Percentiles rank a stretch among this genome's conserved stretches.
phyloP scores from a whole-genome alignment of 176 grass and related monocot genomes.

The Eragrostis nindensis region DNA sequence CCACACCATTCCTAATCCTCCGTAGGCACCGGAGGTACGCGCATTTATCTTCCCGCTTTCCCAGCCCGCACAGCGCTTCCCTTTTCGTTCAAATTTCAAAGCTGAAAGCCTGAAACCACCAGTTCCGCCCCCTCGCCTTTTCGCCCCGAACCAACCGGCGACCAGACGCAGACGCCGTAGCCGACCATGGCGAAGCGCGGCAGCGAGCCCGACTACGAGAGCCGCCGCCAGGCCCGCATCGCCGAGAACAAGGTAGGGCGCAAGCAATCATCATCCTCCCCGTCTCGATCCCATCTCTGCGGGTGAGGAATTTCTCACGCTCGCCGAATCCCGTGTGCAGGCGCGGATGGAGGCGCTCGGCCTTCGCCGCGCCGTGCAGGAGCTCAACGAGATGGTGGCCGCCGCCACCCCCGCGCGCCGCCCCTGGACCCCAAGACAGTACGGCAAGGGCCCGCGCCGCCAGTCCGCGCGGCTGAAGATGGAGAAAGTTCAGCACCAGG shows the following conservation, averaged over 20 bases:
- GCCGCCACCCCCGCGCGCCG: constrained; percentile 52
- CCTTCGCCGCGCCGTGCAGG: constrained; percentile 42
- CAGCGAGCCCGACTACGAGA: constrained; percentile 57
- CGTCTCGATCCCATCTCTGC: background rate
- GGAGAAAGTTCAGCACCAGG: constrained; percentile 8
- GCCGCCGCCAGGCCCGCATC: constrained; percentile 64
- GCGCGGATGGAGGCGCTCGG: constrained; percentile 72
- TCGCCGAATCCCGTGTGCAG: constrained; percentile 30
- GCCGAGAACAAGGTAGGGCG: constrained; percentile 59
- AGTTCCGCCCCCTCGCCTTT: background rate
- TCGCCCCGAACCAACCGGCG: background rate
- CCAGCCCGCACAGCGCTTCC: too few species aligned
- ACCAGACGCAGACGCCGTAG: background rate
- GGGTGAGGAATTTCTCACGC: background rate
- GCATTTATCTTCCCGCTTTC: too few species aligned
- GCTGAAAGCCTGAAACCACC: background rate
- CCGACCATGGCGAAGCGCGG: constrained; percentile 40
- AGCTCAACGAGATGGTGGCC: constrained; percentile 51
- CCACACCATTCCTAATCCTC: too few species aligned
- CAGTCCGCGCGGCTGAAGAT: constrained; percentile 42
- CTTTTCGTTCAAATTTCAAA: background rate
- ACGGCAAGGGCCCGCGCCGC: constrained; percentile 27
- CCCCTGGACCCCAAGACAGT: constrained; percentile 9
- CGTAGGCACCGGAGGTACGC: too few species aligned
- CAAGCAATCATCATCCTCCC: background rate